A percentile compares a stretch with the other conserved stretches of the same genome.
These are phyloP conservation scores for Otatea glauca DNA, from an alignment of 176 grass and related monocot species.

Conservation along the genomic window DNA sequence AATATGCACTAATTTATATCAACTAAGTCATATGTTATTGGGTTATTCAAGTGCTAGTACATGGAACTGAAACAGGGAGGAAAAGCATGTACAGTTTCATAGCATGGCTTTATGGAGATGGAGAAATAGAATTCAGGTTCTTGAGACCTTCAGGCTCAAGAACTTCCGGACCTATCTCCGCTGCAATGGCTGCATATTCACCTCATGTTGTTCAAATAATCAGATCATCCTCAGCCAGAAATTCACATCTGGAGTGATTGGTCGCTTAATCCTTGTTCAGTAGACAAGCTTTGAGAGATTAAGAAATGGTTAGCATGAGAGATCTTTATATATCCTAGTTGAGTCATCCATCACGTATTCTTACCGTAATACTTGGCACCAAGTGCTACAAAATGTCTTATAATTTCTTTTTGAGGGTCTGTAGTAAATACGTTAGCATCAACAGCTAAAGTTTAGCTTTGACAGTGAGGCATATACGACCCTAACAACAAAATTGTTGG, in stretches of 20 bases:
- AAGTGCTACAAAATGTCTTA: too few relatives aligned
- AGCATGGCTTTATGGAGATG: conserved; percentile 4
- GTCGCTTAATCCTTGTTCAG: not conserved
- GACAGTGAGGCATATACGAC: too few relatives aligned
- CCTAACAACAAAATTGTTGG: too few relatives aligned
- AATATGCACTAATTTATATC: not conserved
- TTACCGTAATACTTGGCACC: too few relatives aligned
- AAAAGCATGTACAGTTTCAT: conserved; percentile 31
- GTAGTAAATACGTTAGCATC: too few relatives aligned
- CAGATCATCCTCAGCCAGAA: not conserved
- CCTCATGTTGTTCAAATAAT: not conserved
- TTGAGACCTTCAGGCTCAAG: conserved; percentile 17
- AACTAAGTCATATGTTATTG: conserved; percentile 25
- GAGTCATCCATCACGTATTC: too few relatives aligned
- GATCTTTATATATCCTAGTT: too few relatives aligned
- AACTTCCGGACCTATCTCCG: not conserved
- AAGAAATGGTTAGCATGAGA: too few relatives aligned
- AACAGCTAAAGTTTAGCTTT: too few relatives aligned
- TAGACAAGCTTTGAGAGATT: too few relatives aligned
- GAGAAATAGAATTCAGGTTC: not conserved
- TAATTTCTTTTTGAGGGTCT: too few relatives aligned
- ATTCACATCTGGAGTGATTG: not conserved
- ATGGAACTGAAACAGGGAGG: conserved; percentile 10
- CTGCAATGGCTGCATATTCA: conserved; percentile 15
- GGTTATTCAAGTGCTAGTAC: conserved; percentile 34